phyloP scores from a whole-genome alignment of 208 protist genomes.

The Leishmania braziliensis region DNA sequence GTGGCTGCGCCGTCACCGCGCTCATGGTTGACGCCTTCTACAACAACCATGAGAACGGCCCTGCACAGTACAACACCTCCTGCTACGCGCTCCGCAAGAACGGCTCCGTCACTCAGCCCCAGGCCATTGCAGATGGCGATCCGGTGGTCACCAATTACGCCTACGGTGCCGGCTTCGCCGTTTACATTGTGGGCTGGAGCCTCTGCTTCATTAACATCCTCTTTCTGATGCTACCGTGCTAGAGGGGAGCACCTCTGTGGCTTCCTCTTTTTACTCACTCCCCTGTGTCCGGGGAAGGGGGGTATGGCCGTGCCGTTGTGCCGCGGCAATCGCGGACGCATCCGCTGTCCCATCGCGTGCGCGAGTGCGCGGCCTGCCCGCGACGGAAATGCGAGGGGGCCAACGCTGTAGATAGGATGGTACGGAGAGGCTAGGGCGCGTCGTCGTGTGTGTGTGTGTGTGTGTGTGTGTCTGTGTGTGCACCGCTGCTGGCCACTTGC shows the following conservation, averaged over 20 bases:
- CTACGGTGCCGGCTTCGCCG: conserved; percentile 53
- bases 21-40: conserved; percentile 36
- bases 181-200: conserved; percentile 46
- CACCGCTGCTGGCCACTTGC: neutral
- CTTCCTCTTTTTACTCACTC: neutral
- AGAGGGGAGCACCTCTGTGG: neutral
- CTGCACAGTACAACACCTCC: neutral
- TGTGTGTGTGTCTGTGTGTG: neutral
- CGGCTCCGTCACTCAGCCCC: neutral
- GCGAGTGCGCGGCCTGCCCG: neutral
- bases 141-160: conserved; percentile 20
- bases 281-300: neutral
- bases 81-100: conserved; percentile 5
- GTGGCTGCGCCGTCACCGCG: conserved; percentile 33
- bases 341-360: neutral
- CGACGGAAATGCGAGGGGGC: neutral
- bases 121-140: neutral
- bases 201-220: conserved; percentile 48
- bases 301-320: neutral
- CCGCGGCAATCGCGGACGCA: neutral
- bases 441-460: neutral
- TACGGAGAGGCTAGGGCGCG: no score
- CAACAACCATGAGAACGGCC: conserved; percentile 23
- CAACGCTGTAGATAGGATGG: no score
- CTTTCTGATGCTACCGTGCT: conserved; percentile 48